Base-by-base conservation (phyloP, 2,329 filamentous ascomycete genomes). In the Aspergillus spinulosporus region DNA sequence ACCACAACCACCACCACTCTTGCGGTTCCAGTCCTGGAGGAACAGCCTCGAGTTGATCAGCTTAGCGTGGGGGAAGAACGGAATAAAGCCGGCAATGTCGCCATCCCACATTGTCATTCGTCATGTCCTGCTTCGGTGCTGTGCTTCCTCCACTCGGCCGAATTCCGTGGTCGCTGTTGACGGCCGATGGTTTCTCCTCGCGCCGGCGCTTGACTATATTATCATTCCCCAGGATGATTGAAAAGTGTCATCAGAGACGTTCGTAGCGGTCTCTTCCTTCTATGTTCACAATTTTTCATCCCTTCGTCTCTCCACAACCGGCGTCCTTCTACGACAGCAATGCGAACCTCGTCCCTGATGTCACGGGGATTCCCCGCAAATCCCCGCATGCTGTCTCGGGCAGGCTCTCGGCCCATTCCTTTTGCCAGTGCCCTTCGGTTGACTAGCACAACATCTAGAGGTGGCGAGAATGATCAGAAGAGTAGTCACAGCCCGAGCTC, bases 361-460 rank as follows among this genome's bases (percentile, higher is more conserved):
- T 52, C 63, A 54, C 63, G 66, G 59, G 64, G 60, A 6, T 64
- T 65, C 60, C 62, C 68, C 63, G 60, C 65, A 64, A 57, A 48
- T 61, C 66, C 66, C 59, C 63, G 63, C 62, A 59, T 58, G n/a
- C 45, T 56, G 54, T 54, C 59, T 56, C 62, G 63, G 28, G 64
- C 62, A 54, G 61, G 55, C 40, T 59, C 59, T 21, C 56, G 56
- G 5, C 4, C 49, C 12, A 31, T 58, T n/a, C 39, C 57, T 14
- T 47, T 59, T 31, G 34, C 48, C 36, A 49, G 49, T 45, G 36
- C 54, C 5, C 43, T 58, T 54, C 65, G 68, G 34, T 52, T 54
- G 28, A 66, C 61, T 40, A 69, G 61, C 44, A 62, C 63, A 12
- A 58, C 26, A 15, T 34, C 45, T 15, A 43, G 42, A 14, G 39